phyloP scores from a whole-genome alignment of 2,329 filamentous ascomycete genomes.

The Phialocephala subalpina region DNA sequence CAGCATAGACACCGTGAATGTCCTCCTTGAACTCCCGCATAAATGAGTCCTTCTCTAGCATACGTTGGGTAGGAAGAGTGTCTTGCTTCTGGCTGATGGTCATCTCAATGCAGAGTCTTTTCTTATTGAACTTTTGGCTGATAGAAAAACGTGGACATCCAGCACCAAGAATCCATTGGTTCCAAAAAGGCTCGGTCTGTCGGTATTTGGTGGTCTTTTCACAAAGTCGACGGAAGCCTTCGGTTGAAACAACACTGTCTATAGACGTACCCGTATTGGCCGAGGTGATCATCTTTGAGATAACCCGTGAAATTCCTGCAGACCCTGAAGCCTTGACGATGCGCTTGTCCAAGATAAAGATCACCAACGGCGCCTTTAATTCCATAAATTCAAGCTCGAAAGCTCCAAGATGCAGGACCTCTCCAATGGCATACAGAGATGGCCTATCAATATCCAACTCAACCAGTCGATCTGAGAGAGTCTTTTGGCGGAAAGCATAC shows the following conservation, averaged over 20 bases:
- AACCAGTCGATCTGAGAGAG: slow-evolving; percentile 81
- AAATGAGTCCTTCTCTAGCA: slow-evolving; percentile 77
- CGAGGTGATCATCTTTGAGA: slow-evolving; percentile 85
- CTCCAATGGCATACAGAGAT: slow-evolving; percentile 82
- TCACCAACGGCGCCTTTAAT: slow-evolving; percentile 87
- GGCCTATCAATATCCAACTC: slow-evolving; percentile 84
- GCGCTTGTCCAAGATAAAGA: slow-evolving; percentile 93
- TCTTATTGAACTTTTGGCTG: slow-evolving; percentile 95
- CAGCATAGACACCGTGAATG: slow-evolving; percentile 71
- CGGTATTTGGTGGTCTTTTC: slow-evolving; percentile 90
- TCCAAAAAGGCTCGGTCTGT: slow-evolving; percentile 84
- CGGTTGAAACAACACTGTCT: slow-evolving; percentile 73
- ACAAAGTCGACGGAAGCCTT: slow-evolving; percentile 81
- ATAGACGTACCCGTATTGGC: slow-evolving; percentile 82
- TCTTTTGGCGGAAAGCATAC: slow-evolving; percentile 89
- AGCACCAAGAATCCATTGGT: slow-evolving; percentile 88
- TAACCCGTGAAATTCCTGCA: slow-evolving; percentile 79
- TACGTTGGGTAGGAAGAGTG: slow-evolving; percentile 54
- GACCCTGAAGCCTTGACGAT: slow-evolving; percentile 89
- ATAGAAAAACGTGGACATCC: slow-evolving; percentile 91
- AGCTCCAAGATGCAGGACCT: slow-evolving; percentile 78
- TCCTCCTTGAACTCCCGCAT: slow-evolving; percentile 86
- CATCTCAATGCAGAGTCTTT: slow-evolving; percentile 93
- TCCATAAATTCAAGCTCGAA: slow-evolving; percentile 92
- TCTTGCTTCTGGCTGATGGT: slow-evolving; percentile 78